Percentiles rank a stretch among this genome's conserved stretches.
phyloP scores from a whole-genome alignment of 208 protist genomes.

The Kentomonas sorsogonicus region DNA sequence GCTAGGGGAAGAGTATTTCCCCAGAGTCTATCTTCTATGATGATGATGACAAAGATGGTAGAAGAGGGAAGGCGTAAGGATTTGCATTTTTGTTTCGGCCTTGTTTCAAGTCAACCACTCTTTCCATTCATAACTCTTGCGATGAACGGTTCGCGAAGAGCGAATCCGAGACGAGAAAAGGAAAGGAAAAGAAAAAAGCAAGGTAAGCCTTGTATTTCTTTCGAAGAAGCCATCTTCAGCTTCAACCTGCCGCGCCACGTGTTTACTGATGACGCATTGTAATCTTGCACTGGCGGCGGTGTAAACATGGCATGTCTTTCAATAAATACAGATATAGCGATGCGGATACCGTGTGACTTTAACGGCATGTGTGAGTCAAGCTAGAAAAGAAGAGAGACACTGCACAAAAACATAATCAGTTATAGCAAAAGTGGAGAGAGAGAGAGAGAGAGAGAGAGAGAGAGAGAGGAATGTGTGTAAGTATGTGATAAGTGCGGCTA shows the following conservation, averaged over 20 bases:
- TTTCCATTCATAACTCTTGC: too few species aligned
- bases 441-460: background rate
- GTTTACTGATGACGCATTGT: background rate
- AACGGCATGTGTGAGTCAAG: background rate
- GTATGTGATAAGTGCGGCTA: conserved; percentile 11
- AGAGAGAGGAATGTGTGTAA: conserved; percentile 8
- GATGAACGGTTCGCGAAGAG: too few species aligned
- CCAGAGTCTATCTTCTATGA: background rate
- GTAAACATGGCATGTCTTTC: background rate
- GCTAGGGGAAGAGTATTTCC: too few species aligned
- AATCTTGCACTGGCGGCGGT: background rate
- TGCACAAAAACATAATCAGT: conserved; percentile 3
- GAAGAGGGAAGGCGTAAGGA: background rate
- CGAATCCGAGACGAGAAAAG: too few species aligned
- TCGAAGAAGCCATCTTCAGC: too few species aligned
- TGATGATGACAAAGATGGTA: background rate
- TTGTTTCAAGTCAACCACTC: too few species aligned
- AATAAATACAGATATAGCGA: conserved; percentile 10
- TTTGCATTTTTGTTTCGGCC: background rate
- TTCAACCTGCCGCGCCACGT: too few species aligned
- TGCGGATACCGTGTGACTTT: conserved; percentile 4
- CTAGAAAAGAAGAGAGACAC: background rate
- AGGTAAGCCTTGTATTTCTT: too few species aligned
- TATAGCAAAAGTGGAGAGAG: background rate
- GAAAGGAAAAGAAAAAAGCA: too few species aligned